A percentile compares a stretch with the other conserved stretches of the same genome.
Evolutionary conservation across 192 early-diverging fungal species (phyloP).

Genomic region (Jimgerdemannia flammicorona): DNA sequence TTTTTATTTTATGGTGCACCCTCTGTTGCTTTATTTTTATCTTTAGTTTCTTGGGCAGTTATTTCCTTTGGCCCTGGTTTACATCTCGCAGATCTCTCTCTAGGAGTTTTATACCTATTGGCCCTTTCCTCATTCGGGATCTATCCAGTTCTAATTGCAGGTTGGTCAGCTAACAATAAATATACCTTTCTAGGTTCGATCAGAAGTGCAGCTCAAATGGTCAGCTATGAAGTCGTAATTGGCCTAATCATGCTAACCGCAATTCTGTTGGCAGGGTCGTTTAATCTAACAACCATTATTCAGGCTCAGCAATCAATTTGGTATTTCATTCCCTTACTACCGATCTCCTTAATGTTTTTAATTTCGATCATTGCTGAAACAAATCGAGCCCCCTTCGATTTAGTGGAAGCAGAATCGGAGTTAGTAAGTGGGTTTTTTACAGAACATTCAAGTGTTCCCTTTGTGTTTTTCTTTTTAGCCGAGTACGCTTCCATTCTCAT

Average conservation of each 20-base stretch:
- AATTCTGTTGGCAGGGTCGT: slow-evolving; percentile 48
- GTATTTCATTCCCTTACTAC: slow-evolving; percentile 41
- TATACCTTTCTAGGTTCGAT: slow-evolving; percentile 41
- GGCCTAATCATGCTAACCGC: slow-evolving; percentile 43
- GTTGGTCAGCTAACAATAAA: slow-evolving; percentile 22
- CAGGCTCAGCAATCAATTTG: slow-evolving; percentile 45
- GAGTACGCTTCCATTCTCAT: no score
- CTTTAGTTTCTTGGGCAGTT: slow-evolving; percentile 7
- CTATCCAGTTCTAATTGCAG: no score
- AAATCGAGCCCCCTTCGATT: slow-evolving; percentile 46
- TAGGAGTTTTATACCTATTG: slow-evolving; percentile 6
- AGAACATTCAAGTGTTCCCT: slow-evolving; percentile 42
- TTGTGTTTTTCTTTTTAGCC: no score
- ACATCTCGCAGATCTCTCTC: slow-evolving; percentile 4
- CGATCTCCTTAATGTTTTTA: slow-evolving; percentile 41
- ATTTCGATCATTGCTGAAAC: slow-evolving; percentile 43
- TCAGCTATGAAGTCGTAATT: slow-evolving; percentile 35
- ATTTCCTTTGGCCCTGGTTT: slow-evolving; percentile 10
- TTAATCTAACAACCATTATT: slow-evolving; percentile 44
- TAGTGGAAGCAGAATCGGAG: slow-evolving; percentile 45
- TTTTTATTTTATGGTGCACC: slow-evolving; percentile 5
- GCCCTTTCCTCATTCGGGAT: slow-evolving; percentile 1
- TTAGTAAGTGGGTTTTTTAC: slow-evolving; percentile 47
- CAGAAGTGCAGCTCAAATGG: slow-evolving; percentile 39
- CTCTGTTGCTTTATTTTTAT: not conserved